phyloP scores from a whole-genome alignment of 1,139 yeast species.

The Eremothecium coryli region DNA sequence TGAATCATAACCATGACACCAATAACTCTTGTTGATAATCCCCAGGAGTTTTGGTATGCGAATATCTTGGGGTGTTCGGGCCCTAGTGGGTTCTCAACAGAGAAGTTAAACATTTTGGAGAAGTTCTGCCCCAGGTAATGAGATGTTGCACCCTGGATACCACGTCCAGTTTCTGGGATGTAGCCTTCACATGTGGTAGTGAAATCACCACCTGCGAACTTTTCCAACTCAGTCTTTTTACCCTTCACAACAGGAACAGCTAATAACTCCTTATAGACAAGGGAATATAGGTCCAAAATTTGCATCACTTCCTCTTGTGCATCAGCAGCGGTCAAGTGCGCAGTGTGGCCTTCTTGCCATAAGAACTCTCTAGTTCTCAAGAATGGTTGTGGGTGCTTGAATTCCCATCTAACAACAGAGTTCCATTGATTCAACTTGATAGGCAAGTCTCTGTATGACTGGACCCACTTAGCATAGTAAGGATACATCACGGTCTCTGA shows the following conservation, averaged over 20 bases:
- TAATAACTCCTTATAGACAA: slow-evolving; percentile 77
- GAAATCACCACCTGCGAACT: slow-evolving; percentile 95
- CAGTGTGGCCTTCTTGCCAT: slow-evolving; percentile 99
- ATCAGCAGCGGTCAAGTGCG: slow-evolving; percentile 71
- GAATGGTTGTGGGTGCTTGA: slow-evolving; percentile 99
- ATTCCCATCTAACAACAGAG: slow-evolving; percentile 99
- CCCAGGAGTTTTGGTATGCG: slow-evolving; percentile 99
- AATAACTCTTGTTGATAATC: slow-evolving; percentile 93
- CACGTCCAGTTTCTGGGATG: slow-evolving; percentile 97
- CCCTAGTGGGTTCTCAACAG: slow-evolving; percentile 91
- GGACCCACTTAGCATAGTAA: slow-evolving; percentile 97
- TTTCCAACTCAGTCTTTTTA: slow-evolving; percentile 91
- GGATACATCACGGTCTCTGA: slow-evolving; percentile 99
- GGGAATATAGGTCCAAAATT: slow-evolving; percentile 78
- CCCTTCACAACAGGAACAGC: slow-evolving; percentile 98
- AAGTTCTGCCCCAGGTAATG: slow-evolving; percentile 97
- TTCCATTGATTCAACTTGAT: slow-evolving; percentile 97
- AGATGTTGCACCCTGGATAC: slow-evolving; percentile 98
- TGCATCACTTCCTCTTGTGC: slow-evolving; percentile 79
- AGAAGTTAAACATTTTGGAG: slow-evolving; percentile 94
- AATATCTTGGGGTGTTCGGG: slow-evolving; percentile 74
- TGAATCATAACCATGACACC: slow-evolving; percentile 99
- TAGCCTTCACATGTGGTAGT: slow-evolving; percentile 96
- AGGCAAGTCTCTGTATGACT: slow-evolving; percentile 97
- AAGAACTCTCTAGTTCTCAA: slow-evolving; percentile 96